These are phyloP conservation scores for Carex littledalei DNA, from an alignment of 176 grass and related monocot species.

Conservation along the genomic window DNA sequence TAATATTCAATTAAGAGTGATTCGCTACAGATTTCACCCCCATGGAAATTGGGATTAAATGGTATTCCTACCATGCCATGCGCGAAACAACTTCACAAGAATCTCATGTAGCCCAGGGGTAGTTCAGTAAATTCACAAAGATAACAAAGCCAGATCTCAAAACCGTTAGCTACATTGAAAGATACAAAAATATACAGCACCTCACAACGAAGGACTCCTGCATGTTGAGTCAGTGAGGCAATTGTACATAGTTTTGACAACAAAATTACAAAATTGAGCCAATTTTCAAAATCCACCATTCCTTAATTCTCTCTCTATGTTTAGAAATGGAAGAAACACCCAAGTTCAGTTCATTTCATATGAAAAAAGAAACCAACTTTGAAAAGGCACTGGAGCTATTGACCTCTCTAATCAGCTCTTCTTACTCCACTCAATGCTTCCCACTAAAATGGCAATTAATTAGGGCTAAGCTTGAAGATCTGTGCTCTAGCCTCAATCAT, in stretches of 20 bases:
- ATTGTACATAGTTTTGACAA: background rate
- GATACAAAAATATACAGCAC: conserved; percentile 29
- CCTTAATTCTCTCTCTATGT: conserved; percentile 1
- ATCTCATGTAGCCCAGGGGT: conserved; percentile 4
- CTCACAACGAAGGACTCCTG: conserved; percentile 1
- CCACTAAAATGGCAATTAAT: conserved; percentile 77
- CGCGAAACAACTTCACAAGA: conserved; percentile 3
- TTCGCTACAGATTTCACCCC: conserved; percentile 1
- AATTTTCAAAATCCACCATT: conserved; percentile 3
- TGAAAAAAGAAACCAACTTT: conserved; percentile 34
- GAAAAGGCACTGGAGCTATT: conserved; percentile 35
- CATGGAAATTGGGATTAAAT: background rate
- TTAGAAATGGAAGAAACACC: conserved; percentile 6
- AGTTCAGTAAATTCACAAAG: conserved; percentile 24
- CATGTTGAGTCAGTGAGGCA: conserved; percentile 16
- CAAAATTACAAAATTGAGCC: conserved; percentile 11
- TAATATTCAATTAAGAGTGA: background rate
- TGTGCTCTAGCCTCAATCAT: conserved; percentile 32
- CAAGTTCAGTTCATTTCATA: conserved; percentile 11
- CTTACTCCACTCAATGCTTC: conserved; percentile 41
- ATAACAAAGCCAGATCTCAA: conserved; percentile 23
- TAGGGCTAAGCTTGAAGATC: conserved; percentile 64
- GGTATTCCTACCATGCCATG: background rate
- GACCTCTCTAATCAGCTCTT: conserved; percentile 49
- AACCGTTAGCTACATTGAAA: conserved; percentile 18